Evolutionary conservation across 1,284 basidiomycete genomes (phyloP).

Genomic region (Calocybe gambosa): DNA sequence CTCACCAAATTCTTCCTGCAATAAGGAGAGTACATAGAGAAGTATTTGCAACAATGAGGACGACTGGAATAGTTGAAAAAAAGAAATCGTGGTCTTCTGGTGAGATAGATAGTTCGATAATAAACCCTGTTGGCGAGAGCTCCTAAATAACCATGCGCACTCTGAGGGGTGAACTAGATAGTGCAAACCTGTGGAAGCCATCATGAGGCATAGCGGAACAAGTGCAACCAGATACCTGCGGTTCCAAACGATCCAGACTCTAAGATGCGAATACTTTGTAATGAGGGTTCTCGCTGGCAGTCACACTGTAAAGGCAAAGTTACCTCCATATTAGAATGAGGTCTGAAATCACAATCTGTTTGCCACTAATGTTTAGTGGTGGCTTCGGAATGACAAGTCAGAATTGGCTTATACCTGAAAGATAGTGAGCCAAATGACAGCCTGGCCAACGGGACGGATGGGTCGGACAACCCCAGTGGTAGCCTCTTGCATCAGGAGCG

Average conservation of each 20-base stretch:
- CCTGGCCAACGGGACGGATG: neutral
- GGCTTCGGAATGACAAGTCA: neutral
- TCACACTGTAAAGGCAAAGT: neutral
- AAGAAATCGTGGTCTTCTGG: neutral
- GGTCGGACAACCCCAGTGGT: neutral
- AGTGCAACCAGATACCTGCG: neutral
- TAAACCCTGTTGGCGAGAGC: neutral
- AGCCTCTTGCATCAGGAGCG: neutral
- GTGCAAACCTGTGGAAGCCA: neutral
- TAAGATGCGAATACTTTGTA: neutral
- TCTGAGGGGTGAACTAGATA: neutral
- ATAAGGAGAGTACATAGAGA: constrained; percentile 4
- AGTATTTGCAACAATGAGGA: constrained; percentile 5
- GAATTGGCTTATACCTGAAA: neutral
- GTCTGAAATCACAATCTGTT: neutral
- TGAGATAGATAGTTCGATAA: neutral
- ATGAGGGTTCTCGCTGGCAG: neutral
- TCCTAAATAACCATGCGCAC: neutral
- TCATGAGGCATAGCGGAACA: neutral
- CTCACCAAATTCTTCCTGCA: constrained; percentile 4
- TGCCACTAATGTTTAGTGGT: neutral
- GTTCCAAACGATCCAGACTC: neutral
- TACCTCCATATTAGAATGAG: neutral
- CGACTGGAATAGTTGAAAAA: neutral
- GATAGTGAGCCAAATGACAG: neutral